Base-by-base conservation (phyloP, 2,329 filamentous ascomycete genomes). In the Colletotrichum cuscutae region DNA sequence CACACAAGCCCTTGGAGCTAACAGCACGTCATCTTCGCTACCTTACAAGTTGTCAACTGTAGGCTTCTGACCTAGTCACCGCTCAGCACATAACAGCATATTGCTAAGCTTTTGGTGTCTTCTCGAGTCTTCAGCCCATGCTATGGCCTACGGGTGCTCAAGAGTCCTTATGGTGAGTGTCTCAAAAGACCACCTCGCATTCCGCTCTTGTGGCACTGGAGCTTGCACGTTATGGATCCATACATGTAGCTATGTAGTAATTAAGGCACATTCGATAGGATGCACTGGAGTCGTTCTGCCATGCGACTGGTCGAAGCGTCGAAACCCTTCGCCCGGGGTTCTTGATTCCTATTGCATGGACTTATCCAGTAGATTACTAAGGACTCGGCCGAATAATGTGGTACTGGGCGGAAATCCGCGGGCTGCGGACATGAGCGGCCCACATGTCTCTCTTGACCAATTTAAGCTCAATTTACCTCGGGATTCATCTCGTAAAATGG, bases 331-430 rank as follows among this genome's bases (percentile, higher is more conserved):
- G 37, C 5, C 37, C 13, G 5, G 2, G 37, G 15, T 7, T 19
- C 37, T 42, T 42, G 37, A 19, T 19, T 42, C 6, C 5, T 42
- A 42, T 42, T n/a, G 15, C 15, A 49, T 19, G 42, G 19, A n/a
- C 42, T 49, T 19, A 19, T 42, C 37, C 37, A 15, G 35, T 19
- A 9, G 42, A 49, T 52, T 6, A 62, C 37, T 49, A 53, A 53
- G 46, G 19, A 13, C 9, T 54, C 11, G 61, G n/a, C 61, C 22
- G 22, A 54, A 46, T 22, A 24, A n/a, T 19, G 61, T 35, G 26
- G 46, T 26, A 8, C 28, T 19, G 28, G 22, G 63, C 24, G 58
- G 69, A 46, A 58, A 24, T 68, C 69, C 65, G 63, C 57, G 68
- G 64, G 19, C 22, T 22, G 28, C 49, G 52, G 26, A 24, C 12